Evolutionary conservation across 2,329 filamentous ascomycete species (phyloP).

Genomic region (Phaeophleospora eucalypticola): DNA sequence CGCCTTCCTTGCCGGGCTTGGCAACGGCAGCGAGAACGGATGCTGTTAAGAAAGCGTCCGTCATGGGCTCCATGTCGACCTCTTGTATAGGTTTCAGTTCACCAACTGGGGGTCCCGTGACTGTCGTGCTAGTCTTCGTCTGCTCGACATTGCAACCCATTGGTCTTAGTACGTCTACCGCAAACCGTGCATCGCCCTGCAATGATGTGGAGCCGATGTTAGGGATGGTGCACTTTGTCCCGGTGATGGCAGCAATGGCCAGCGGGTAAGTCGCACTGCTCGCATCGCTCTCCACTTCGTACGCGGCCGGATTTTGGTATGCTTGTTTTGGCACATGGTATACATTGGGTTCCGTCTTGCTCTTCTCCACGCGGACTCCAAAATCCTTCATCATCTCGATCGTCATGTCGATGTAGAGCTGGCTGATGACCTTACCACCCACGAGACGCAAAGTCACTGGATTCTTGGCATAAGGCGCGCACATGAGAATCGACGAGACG

Average conservation of each 20-base stretch:
- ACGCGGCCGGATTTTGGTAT: conserved; percentile 80
- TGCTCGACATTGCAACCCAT: conserved; percentile 94
- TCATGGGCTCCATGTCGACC: conserved; percentile 99
- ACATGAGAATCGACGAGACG: conserved; percentile 94
- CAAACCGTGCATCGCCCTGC: conserved; percentile 92
- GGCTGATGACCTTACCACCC: conserved; percentile 95
- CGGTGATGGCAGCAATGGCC: conserved; percentile 89
- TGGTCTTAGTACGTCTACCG: conserved; percentile 78
- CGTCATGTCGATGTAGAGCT: conserved; percentile 98
- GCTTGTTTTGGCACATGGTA: conserved; percentile 85
- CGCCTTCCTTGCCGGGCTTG: conserved; percentile 57
- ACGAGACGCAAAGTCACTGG: conserved; percentile 86
- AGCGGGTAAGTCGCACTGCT: conserved; percentile 96
- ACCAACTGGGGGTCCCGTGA: conserved; percentile 78
- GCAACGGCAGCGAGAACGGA: conserved; percentile 90
- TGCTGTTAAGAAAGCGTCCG: conserved; percentile 93
- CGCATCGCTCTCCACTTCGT: conserved; percentile 92
- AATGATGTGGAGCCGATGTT: conserved; percentile 92
- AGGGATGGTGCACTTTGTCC: conserved; percentile 89
- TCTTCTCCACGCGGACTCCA: conserved; percentile 74
- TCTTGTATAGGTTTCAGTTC: conserved; percentile 69
- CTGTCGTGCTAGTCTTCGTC: conserved; percentile 79
- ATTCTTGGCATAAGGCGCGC: conserved; percentile 91
- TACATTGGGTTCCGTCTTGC: conserved; percentile 75
- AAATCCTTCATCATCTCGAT: conserved; percentile 96